Evolutionary conservation across 2,329 filamentous ascomycete genomes (phyloP).

Genomic region (Zymoseptoria ardabiliae): DNA sequence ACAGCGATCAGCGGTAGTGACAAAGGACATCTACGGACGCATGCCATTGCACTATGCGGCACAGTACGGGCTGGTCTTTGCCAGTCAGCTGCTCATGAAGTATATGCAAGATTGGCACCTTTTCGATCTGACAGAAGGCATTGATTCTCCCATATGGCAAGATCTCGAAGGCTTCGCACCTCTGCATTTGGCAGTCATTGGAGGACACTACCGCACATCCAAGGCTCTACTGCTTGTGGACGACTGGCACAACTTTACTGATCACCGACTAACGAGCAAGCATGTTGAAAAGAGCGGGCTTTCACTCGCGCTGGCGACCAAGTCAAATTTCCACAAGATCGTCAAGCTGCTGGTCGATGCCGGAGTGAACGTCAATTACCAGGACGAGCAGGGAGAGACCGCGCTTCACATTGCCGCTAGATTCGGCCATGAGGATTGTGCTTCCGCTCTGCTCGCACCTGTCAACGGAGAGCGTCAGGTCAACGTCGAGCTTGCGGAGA

Average conservation of each 20-base stretch:
- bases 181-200: conserved; percentile 84
- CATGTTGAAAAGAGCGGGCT: conserved; percentile 74
- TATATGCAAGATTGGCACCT: conserved; percentile 85
- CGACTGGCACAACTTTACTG: conserved; percentile 20
- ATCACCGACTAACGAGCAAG: conserved; percentile 55
- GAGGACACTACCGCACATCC: conserved; percentile 81
- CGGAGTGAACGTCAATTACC: conserved; percentile 88
- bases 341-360: conserved; percentile 83
- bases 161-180: conserved; percentile 87
- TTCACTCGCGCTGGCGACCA: conserved; percentile 80
- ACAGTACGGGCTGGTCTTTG: conserved; percentile 87
- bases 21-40: conserved; percentile 71
- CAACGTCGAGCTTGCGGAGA: conserved; percentile 70
- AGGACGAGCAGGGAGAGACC: conserved; percentile 82
- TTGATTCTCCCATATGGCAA: conserved; percentile 84
- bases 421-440: conserved; percentile 77
- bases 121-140: conserved; percentile 75
- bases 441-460: conserved; percentile 59
- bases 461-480: conserved; percentile 64
- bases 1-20: conserved; percentile 61
- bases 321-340: conserved; percentile 76
- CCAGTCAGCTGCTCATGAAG: conserved; percentile 79
- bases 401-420: conserved; percentile 86
- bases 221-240: conserved; percentile 67
- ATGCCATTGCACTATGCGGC: conserved; percentile 88